phyloP scores from a whole-genome alignment of 1,139 yeast species.

The Zygoascus sp. region DNA sequence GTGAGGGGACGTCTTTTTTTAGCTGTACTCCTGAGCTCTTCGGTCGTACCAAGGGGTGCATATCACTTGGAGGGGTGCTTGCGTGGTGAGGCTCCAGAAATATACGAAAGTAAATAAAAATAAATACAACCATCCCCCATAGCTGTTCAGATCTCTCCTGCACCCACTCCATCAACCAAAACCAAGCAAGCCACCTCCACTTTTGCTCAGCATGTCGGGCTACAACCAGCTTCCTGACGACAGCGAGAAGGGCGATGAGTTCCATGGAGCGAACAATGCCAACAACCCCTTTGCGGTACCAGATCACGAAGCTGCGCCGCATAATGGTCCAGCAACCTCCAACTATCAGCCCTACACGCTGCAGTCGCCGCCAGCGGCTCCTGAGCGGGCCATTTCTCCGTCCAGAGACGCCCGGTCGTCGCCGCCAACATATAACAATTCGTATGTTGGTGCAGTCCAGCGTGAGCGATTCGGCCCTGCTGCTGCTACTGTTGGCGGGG shows the following conservation, averaged over 20 bases:
- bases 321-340: no score
- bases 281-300: not conserved
- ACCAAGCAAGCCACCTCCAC: not conserved
- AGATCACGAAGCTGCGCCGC: not conserved
- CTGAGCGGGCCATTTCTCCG: conserved; percentile 3
- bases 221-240: not conserved
- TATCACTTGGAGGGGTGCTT: no score
- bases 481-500: not conserved
- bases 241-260: not conserved
- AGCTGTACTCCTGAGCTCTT: no score
- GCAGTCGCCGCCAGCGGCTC: conserved; percentile 1
- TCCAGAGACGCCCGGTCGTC: not conserved
- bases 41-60: no score
- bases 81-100: no score
- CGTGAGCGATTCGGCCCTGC: not conserved
- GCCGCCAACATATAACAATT: not conserved
- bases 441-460: not conserved
- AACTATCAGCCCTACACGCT: conserved; percentile 2
- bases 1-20: no score
- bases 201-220: not conserved
- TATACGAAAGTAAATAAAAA: no score
- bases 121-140: no score
- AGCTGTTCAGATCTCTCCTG: no score
- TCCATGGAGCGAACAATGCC: not conserved
- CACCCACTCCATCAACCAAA: not conserved